phyloP scores from a whole-genome alignment of 2,329 filamentous ascomycete genomes.

The Trichoderma sp. region DNA sequence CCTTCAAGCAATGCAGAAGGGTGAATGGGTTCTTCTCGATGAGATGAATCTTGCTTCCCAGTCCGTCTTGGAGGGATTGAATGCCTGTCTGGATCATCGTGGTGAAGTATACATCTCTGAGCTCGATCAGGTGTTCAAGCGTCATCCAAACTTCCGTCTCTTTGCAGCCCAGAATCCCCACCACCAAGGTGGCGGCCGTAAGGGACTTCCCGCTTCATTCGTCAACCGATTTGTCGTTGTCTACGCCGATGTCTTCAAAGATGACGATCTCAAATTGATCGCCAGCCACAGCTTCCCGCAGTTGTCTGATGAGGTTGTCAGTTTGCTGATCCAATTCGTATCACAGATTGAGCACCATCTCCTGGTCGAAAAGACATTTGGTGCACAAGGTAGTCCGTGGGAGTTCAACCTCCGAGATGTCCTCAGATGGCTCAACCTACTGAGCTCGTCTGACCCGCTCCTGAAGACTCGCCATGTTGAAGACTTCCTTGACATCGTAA shows the following conservation, averaged over 20 bases:
- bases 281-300: conserved; percentile 72
- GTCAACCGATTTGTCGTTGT: conserved; percentile 98
- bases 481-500: conserved; percentile 78
- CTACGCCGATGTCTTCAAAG: conserved; percentile 85
- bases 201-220: conserved; percentile 91
- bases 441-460: conserved; percentile 50
- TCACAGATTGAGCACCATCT: conserved; percentile 72
- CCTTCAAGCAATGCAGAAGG: conserved; percentile 91
- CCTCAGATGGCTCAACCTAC: conserved; percentile 77
- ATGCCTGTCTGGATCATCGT: conserved; percentile 93
- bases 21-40: conserved; percentile 93
- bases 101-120: conserved; percentile 95
- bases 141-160: conserved; percentile 85
- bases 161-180: conserved; percentile 98
- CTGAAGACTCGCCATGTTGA: conserved; percentile 57
- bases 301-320: conserved; percentile 57
- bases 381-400: conserved; percentile 74
- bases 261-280: conserved; percentile 78
- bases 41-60: conserved; percentile 99
- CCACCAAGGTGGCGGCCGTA: conserved; percentile 91
- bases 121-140: conserved; percentile 87
- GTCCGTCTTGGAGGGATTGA: conserved; percentile 91
- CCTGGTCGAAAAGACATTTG: conserved; percentile 55
- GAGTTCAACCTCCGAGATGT: conserved; percentile 93
- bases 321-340: conserved; percentile 74